Percentiles rank a stretch among this genome's conserved stretches.
phyloP scores from a whole-genome alignment of 2,329 filamentous ascomycete genomes.

The Blastomyces parvus region DNA sequence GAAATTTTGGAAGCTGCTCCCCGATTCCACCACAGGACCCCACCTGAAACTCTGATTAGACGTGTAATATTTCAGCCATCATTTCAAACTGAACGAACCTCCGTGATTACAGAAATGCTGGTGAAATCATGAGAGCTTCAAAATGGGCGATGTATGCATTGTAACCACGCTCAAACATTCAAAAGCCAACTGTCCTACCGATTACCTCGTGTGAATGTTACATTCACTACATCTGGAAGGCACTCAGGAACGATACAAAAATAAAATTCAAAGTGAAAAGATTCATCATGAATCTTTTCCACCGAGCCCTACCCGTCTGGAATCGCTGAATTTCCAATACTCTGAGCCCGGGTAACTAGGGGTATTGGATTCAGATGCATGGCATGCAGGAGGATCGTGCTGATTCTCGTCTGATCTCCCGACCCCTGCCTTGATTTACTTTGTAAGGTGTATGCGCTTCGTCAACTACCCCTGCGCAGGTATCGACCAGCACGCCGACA shows the following conservation, averaged over 20 bases:
- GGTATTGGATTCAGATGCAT: neutral
- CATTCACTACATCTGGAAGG: neutral
- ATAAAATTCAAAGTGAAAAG: neutral
- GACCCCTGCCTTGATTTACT: neutral
- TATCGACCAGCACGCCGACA: neutral
- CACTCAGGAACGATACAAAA: neutral
- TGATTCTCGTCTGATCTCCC: neutral
- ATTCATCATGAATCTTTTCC: neutral
- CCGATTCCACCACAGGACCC: neutral
- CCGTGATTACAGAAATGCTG: neutral
- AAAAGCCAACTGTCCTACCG: neutral
- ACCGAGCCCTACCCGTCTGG: neutral
- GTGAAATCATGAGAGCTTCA: neutral
- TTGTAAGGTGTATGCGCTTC: no score
- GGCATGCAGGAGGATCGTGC: conserved; percentile 1
- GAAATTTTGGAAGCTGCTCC: neutral
- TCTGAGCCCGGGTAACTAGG: neutral
- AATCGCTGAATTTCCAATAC: neutral
- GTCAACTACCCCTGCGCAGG: neutral
- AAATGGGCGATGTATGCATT: neutral
- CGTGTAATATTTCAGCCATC: neutral
- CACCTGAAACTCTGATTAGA: neutral
- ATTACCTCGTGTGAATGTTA: neutral
- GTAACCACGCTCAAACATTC: neutral
- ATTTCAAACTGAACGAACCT: neutral